Evolutionary conservation across 2,329 filamentous ascomycete species (phyloP).

Genomic region (Didymella pomorum): DNA sequence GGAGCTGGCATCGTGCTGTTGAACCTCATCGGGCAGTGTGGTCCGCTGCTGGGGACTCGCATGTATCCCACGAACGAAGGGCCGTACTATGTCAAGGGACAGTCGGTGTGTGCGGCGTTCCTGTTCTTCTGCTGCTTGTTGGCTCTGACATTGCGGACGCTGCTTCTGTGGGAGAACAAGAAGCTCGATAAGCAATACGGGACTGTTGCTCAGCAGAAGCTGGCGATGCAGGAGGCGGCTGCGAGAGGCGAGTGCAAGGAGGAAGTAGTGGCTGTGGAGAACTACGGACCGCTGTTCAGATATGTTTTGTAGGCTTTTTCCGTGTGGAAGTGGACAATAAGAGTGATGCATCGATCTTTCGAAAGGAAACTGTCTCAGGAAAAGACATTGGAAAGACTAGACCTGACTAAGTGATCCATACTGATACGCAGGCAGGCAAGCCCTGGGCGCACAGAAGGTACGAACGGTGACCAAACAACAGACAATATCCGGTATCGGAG

Average conservation of each 20-base stretch:
- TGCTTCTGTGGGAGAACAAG: conserved; percentile 50
- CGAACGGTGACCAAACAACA: no score
- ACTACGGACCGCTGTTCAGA: conserved; percentile 46
- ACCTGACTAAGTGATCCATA: no score
- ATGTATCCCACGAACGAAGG: conserved; percentile 45
- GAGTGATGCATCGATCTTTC: no score
- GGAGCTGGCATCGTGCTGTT: conserved; percentile 72
- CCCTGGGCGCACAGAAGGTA: no score
- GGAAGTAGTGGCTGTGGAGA: conserved; percentile 38
- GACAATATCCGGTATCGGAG: no score
- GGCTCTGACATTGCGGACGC: conserved; percentile 37
- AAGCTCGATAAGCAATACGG: conserved; percentile 47
- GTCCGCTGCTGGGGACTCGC: conserved; percentile 48
- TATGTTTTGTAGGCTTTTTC: conserved; percentile 37
- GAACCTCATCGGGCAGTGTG: conserved; percentile 68
- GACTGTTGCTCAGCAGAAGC: conserved; percentile 39
- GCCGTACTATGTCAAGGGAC: conserved; percentile 48
- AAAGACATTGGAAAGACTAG: no score
- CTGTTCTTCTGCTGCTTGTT: conserved; percentile 49
- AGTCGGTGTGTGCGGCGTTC: conserved; percentile 49
- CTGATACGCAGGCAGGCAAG: no score
- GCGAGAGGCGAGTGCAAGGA: conserved; percentile 23
- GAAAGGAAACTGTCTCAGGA: no score
- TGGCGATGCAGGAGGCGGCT: conserved; percentile 29
- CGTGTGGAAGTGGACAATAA: no score